Conservation (phyloP, 148 eudicot species). For the Chenopodium berlandieri region DNA sequence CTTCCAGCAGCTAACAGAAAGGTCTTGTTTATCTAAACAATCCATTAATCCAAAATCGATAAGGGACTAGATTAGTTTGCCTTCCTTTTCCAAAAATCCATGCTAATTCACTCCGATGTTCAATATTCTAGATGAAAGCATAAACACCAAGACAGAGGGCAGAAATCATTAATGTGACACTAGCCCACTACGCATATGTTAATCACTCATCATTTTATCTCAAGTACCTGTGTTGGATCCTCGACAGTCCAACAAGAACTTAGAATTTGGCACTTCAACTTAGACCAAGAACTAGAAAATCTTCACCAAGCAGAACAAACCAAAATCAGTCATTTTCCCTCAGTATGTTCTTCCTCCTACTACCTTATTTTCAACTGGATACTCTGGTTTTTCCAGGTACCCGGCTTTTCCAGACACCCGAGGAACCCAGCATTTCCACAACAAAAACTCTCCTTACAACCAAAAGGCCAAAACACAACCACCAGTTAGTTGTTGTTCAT, state of each 20-base stretch:
- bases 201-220: neutral
- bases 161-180: neutral
- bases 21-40: neutral
- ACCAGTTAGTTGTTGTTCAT: too few relatives aligned
- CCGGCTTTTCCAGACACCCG: too few relatives aligned
- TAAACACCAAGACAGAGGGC: neutral
- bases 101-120: neutral
- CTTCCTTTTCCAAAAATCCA: neutral
- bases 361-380: neutral
- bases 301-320: neutral
- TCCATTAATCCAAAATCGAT: neutral
- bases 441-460: neutral
- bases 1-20: neutral
- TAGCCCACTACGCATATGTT: too few relatives aligned
- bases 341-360: neutral
- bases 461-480: neutral
- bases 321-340: neutral
- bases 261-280: too few relatives aligned
- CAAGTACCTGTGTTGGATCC: too few relatives aligned
- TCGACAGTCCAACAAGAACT: too few relatives aligned
- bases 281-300: too few relatives aligned
- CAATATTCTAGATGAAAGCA: neutral
- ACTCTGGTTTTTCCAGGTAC: too few relatives aligned
- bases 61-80: neutral
- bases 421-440: neutral